These are phyloP conservation scores for Talaromyces thailandensis DNA, from an alignment of 495 filamentous ascomycete genomes.

Conservation along the genomic window DNA sequence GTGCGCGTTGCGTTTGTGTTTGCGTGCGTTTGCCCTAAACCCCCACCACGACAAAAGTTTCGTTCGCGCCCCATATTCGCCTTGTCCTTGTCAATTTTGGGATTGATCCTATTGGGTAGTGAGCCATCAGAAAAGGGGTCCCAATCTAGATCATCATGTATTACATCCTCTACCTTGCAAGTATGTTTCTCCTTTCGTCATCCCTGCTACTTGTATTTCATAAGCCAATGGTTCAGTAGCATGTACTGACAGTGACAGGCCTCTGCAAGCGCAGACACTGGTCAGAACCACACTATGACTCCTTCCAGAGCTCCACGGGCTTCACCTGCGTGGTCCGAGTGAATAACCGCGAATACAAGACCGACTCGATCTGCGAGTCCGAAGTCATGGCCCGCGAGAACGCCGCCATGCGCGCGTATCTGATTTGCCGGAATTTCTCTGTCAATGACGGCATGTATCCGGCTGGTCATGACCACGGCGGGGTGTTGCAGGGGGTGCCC, in stretches of 20 bases:
- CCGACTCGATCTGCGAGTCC: conserved; percentile 72
- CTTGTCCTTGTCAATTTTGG: neutral
- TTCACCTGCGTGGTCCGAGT: conserved; percentile 89
- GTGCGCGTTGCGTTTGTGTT: neutral
- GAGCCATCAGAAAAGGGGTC: neutral
- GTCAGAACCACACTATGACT: conserved; percentile 87
- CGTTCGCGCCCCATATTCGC: neutral
- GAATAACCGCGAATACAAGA: conserved; percentile 94
- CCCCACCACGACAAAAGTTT: neutral
- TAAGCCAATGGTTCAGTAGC: neutral
- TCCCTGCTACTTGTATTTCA: neutral
- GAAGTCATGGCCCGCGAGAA: conserved; percentile 83
- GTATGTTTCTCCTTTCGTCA: conserved; percentile 33
- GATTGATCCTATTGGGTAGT: conserved; percentile 4
- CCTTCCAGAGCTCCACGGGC: conserved; percentile 59
- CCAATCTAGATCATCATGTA: conserved; percentile 38
- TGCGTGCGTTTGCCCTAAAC: neutral
- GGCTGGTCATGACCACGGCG: conserved; percentile 59
- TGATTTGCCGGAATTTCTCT: conserved; percentile 97
- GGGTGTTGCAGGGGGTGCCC: conserved; percentile 79
- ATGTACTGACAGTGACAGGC: conserved; percentile 46
- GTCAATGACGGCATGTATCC: conserved; percentile 92
- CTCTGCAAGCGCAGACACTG: conserved; percentile 93
- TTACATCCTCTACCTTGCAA: conserved; percentile 61
- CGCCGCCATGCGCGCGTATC: conserved; percentile 92